Evolutionary conservation across 768 basidiomycete species (phyloP).

Genomic region (Trametes gibbosa): DNA sequence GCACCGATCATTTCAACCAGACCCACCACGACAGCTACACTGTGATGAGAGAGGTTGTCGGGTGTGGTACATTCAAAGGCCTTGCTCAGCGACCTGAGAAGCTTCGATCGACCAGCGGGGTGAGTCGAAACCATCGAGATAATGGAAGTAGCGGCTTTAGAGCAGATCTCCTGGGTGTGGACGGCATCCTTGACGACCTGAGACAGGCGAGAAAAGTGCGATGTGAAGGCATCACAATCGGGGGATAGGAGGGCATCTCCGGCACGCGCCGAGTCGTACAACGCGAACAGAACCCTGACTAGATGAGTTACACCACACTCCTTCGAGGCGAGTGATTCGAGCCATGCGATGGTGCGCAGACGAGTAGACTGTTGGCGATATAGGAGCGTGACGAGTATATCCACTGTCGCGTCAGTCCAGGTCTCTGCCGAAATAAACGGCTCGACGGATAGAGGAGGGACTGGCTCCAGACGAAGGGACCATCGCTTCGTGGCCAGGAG

Average conservation of each 20-base stretch:
- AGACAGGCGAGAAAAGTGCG: constrained; percentile 22
- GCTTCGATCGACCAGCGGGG: background rate
- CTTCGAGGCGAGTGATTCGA: constrained; percentile 17
- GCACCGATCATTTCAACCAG: background rate
- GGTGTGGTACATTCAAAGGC: background rate
- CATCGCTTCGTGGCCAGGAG: constrained; percentile 8
- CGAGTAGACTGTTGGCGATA: constrained; percentile 17
- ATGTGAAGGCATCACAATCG: background rate
- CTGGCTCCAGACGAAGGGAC: constrained; percentile 3
- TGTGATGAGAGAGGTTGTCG: background rate
- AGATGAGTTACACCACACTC: constrained; percentile 14
- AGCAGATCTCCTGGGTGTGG: background rate
- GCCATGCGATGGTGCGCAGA: constrained; percentile 15
- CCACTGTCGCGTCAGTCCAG: constrained; percentile 19
- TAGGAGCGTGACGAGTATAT: constrained; percentile 21
- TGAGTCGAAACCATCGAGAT: background rate
- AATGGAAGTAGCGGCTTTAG: constrained; percentile 1
- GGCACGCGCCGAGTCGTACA: constrained; percentile 1
- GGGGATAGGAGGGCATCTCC: background rate
- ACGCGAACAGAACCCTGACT: constrained; percentile 21
- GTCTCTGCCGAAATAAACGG: background rate
- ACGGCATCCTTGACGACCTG: constrained; percentile 5
- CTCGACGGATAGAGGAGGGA: background rate
- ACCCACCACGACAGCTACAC: background rate
- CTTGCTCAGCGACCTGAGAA: constrained; percentile 2